phyloP scores from a whole-genome alignment of 495 filamentous ascomycete species.

The Trichoderma erinaceum region DNA sequence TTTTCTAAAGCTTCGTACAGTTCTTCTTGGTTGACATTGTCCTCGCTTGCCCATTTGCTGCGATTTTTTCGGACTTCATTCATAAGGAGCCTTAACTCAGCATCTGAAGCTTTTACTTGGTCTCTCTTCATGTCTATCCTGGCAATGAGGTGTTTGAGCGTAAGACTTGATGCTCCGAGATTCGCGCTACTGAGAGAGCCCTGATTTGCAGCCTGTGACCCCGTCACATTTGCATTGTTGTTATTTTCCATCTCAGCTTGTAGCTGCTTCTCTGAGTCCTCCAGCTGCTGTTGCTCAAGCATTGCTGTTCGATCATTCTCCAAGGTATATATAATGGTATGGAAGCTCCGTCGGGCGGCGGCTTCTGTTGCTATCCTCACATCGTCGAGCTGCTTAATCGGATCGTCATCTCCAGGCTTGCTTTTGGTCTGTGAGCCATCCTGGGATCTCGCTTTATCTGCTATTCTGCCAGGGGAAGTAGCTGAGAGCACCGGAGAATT shows the following conservation, averaged over 20 bases:
- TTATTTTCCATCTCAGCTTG: constrained; percentile 86
- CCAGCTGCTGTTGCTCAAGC: constrained; percentile 94
- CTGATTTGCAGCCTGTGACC: constrained; percentile 50
- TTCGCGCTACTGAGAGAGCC: constrained; percentile 89
- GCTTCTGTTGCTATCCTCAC: constrained; percentile 91
- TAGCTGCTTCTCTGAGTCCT: constrained; percentile 91
- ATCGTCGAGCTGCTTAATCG: constrained; percentile 88
- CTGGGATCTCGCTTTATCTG: constrained; percentile 42
- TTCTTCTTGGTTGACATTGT: constrained; percentile 94
- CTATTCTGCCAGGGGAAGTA: constrained; percentile 43
- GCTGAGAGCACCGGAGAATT: constrained; percentile 51
- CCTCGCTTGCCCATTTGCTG: constrained; percentile 98
- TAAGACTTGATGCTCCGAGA: constrained; percentile 92
- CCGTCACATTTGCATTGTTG: constrained; percentile 39
- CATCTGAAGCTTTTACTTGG: constrained; percentile 81
- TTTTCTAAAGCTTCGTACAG: constrained; percentile 95
- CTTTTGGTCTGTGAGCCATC: constrained; percentile 42
- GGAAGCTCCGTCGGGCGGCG: constrained; percentile 78
- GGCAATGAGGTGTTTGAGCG: constrained; percentile 91
- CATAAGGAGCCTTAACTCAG: constrained; percentile 84
- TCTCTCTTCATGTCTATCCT: constrained; percentile 88
- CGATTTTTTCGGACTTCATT: constrained; percentile 95
- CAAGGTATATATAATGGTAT: constrained; percentile 87
- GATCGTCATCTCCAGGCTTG: constrained; percentile 64
- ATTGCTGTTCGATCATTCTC: constrained; percentile 94